Evolutionary conservation across 2,329 filamentous ascomycete species (phyloP), one percentile per base, ranked within the genome.

Genomic region (Penicillium sp.): DNA sequence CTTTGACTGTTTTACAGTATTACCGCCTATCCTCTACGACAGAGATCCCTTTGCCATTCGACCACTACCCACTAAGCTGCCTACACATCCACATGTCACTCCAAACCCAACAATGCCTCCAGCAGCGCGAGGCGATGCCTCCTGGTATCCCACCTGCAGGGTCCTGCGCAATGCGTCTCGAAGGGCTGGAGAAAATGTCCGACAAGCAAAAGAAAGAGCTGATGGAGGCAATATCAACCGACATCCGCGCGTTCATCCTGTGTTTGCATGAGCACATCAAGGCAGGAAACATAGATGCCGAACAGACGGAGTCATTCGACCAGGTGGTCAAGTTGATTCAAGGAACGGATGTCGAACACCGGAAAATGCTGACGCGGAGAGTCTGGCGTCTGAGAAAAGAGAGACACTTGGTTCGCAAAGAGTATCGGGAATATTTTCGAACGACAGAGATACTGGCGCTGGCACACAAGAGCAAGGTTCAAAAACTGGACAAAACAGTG

Each of bases 201-300:
- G 40, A 57, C 0, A 3, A 12, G 3, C 40, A 50, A 8, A 69
- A 68, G 49, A 47, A 51, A 5, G 35, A 51, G 6, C 52, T 65
- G 9, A 53, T 70, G 31, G 15, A 44, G 9, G 57, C 62, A 9
- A 55, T 71, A 42, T 62, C 66, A 15, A 48, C 59, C 29, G 66
- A 72, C 41, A 66, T 71, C 37, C 48, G 55, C 15, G 55, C 57
- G 0, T 59, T 58, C 3, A 63, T 72, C 18, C 60, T 63, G 39
- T 56, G 47, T 28, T 63, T 72, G 42, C 57, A 58, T 12, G 55
- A 58, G 13, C 60, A 66, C 15, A 39, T 60, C 13, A 54, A 56
- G n/a, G 50, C 50, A 4, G 66, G 63, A 1, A 59, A 47, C 7
- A 58, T 71, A 3, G 46, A 35, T 23, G 12, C 51, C 1, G 38